Conservation (phyloP, 73 alveolate genomes). For the Stentor coeruleus region DNA sequence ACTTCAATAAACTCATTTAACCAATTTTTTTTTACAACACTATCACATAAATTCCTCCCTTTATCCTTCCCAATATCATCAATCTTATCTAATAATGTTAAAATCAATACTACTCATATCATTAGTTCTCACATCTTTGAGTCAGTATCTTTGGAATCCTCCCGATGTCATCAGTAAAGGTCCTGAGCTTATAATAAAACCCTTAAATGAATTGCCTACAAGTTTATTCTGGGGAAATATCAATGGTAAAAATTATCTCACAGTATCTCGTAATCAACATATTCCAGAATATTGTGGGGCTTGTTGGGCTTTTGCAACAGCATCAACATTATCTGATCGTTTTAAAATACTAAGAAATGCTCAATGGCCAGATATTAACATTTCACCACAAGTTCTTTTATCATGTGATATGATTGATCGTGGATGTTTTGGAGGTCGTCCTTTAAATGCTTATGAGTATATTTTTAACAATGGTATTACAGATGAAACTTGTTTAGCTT, state of each 20-base stretch:
- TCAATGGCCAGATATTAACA: conserved; percentile 67
- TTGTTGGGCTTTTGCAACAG: conserved; percentile 87
- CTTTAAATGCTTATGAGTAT: conserved; percentile 58
- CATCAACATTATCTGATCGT: conserved; percentile 73
- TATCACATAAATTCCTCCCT: no score
- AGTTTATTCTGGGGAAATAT: conserved; percentile 68
- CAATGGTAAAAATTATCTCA: conserved; percentile 61
- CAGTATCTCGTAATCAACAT: conserved; percentile 62
- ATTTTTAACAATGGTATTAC: conserved; percentile 57
- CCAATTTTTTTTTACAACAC: no score
- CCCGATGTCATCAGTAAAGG: no score
- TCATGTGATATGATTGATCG: conserved; percentile 61
- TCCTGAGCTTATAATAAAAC: no score
- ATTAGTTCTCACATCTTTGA: no score
- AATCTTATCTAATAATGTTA: no score
- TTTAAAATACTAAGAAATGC: conserved; percentile 73
- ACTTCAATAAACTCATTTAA: no score
- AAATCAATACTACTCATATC: no score
- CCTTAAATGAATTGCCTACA: conserved; percentile 50
- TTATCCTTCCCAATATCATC: no score
- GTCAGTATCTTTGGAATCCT: no score
- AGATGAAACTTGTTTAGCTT: conserved; percentile 72
- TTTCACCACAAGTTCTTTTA: conserved; percentile 68
- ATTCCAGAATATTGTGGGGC: conserved; percentile 87
- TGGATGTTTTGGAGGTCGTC: conserved; percentile 85